Evolutionary conservation across 805 yeast genomes (phyloP).

Genomic region (Wickerhamomyces hampshirensis): DNA sequence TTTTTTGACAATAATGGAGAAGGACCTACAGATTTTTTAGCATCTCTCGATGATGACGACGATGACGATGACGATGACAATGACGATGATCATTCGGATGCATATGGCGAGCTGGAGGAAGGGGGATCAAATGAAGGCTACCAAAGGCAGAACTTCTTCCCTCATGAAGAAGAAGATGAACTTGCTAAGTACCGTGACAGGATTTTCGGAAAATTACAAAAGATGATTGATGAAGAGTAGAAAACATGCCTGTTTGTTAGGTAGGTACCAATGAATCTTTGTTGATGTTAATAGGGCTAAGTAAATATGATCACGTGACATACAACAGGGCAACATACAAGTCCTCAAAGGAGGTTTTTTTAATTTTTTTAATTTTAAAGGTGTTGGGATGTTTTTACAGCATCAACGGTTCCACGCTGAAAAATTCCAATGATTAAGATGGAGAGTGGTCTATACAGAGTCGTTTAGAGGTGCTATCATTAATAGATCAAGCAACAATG

Average conservation of each 20-base stretch:
- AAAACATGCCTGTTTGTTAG: too few species aligned
- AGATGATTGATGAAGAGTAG: conserved; percentile 42
- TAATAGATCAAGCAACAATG: conserved; percentile 35
- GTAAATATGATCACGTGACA: too few species aligned
- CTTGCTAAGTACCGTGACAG: conserved; percentile 59
- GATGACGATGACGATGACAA: conserved; percentile 15
- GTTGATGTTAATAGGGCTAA: too few species aligned
- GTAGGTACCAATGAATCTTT: too few species aligned
- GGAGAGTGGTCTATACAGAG: not conserved
- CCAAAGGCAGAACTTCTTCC: conserved; percentile 50
- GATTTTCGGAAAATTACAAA: conserved; percentile 53
- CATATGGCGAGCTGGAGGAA: conserved; percentile 37
- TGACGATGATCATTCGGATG: conserved; percentile 48
- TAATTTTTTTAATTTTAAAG: too few species aligned
- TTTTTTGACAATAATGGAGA: conserved; percentile 74
- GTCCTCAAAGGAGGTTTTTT: too few species aligned
- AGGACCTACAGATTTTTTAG: conserved; percentile 27
- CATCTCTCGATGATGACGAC: conserved; percentile 25
- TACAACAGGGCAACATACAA: too few species aligned
- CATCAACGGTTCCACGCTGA: not conserved
- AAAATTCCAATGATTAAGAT: not conserved
- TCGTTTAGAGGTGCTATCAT: not conserved
- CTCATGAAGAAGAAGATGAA: conserved; percentile 52
- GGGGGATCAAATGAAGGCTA: conserved; percentile 30
- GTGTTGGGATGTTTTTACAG: not conserved